Percentiles rank a stretch among this genome's conserved stretches.
Conservation (phyloP, 1,139 yeast genomes). For the Sugiyamaella neomexicana region DNA sequence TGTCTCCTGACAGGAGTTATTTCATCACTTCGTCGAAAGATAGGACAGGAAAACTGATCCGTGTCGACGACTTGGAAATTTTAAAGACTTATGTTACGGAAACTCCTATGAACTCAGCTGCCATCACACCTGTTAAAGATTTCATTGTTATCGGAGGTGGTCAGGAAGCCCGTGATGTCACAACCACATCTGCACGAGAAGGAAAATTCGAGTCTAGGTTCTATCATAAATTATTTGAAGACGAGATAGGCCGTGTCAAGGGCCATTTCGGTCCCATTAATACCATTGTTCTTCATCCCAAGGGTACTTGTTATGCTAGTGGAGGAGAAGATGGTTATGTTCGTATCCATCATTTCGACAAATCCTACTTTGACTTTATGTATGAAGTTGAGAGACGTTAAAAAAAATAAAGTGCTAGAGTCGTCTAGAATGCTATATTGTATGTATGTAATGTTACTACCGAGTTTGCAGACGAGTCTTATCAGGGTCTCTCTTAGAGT, state of each 20-base stretch:
- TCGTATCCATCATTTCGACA: slow-evolving; percentile 91
- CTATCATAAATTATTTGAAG: slow-evolving; percentile 91
- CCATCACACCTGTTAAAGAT: slow-evolving; percentile 89
- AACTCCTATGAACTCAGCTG: slow-evolving; percentile 94
- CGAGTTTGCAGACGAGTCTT: neutral
- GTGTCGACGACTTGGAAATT: slow-evolving; percentile 70
- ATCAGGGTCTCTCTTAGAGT: too few species aligned
- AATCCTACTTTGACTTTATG: slow-evolving; percentile 86
- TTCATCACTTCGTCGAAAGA: slow-evolving; percentile 93
- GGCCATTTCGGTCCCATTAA: slow-evolving; percentile 99
- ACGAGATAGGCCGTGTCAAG: slow-evolving; percentile 94
- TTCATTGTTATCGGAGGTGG: slow-evolving; percentile 97
- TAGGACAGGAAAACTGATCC: slow-evolving; percentile 77
- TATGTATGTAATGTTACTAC: slow-evolving; percentile 9
- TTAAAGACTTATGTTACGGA: slow-evolving; percentile 81
- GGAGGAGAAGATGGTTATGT: slow-evolving; percentile 99
- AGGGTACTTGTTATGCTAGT: slow-evolving; percentile 87
- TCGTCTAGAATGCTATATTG: slow-evolving; percentile 12
- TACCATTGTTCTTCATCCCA: slow-evolving; percentile 91
- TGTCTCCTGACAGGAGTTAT: slow-evolving; percentile 82
- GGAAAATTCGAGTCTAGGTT: slow-evolving; percentile 98
- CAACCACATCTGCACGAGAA: slow-evolving; percentile 89
- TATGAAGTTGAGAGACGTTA: slow-evolving; percentile 75
- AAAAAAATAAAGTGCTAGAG: slow-evolving; percentile 1
- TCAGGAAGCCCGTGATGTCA: slow-evolving; percentile 98